These are phyloP conservation scores for Rossbeevera mucosa DNA, from an alignment of 768 basidiomycete species.

Conservation along the genomic window DNA sequence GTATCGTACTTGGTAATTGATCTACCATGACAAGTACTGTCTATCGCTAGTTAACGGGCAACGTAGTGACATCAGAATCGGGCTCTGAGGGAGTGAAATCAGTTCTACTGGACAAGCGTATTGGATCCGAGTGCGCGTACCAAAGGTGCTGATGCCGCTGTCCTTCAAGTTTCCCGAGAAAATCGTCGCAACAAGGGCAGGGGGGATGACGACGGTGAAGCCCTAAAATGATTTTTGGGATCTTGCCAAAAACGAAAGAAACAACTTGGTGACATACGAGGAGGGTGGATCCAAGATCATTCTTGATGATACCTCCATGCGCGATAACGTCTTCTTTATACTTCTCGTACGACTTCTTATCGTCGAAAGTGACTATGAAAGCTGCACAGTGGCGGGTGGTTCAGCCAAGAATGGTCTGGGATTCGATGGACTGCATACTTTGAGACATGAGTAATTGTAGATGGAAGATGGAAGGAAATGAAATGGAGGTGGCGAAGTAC, in stretches of 20 bases:
- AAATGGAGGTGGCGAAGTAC: background rate
- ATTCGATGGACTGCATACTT: background rate
- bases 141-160: slow-evolving; percentile 12
- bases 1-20: background rate
- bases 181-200: background rate
- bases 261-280: background rate
- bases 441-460: slow-evolving; percentile 14
- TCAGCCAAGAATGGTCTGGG: background rate
- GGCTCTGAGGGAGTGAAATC: slow-evolving; percentile 9
- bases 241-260: background rate
- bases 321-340: slow-evolving; percentile 6
- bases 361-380: slow-evolving; percentile 10
- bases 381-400: background rate
- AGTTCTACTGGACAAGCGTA: background rate
- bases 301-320: slow-evolving; percentile 5
- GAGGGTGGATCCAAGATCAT: slow-evolving; percentile 3
- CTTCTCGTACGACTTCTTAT: slow-evolving; percentile 3
- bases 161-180: background rate
- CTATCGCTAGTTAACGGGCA: too few species aligned
- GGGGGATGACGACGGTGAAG: slow-evolving; percentile 17
- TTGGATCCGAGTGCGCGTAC: slow-evolving; percentile 3
- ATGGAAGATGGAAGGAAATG: background rate
- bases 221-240: slow-evolving; percentile 4
- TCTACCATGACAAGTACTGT: background rate
- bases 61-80: slow-evolving; percentile 6